Evolutionary conservation across 768 basidiomycete species (phyloP).

Genomic region (Leccinum disarticulatum): DNA sequence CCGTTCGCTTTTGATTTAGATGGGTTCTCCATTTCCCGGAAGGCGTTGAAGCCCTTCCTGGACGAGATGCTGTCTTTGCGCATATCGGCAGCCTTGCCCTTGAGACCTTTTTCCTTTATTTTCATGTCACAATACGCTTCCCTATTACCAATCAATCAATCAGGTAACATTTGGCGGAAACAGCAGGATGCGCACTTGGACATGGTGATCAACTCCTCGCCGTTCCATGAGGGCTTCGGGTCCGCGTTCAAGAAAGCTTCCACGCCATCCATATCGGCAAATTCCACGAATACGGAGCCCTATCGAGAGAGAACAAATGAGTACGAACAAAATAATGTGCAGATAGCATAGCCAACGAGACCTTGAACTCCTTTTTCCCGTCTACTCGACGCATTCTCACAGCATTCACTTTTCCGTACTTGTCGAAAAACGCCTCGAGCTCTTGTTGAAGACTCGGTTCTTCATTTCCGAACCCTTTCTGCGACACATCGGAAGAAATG

Average conservation of each 20-base stretch:
- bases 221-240: conserved; percentile 80
- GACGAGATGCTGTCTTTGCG: conserved; percentile 55
- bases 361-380: conserved; percentile 86
- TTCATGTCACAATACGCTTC: conserved; percentile 94
- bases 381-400: conserved; percentile 86
- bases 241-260: conserved; percentile 78
- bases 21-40: conserved; percentile 57
- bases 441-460: conserved; percentile 62
- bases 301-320: conserved; percentile 30
- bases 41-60: conserved; percentile 73
- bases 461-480: conserved; percentile 89
- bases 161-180: neutral
- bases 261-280: conserved; percentile 64
- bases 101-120: conserved; percentile 90
- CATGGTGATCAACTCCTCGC: conserved; percentile 77
- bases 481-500: conserved; percentile 3
- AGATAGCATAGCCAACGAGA: conserved; percentile 30
- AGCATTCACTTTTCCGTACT: conserved; percentile 75
- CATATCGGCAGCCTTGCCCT: conserved; percentile 63
- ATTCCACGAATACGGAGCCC: conserved; percentile 95
- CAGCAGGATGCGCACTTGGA: conserved; percentile 60
- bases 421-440: conserved; percentile 77
- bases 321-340: neutral
- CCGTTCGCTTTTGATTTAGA: conserved; percentile 31
- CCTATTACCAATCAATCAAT: conserved; percentile 37